phyloP scores from a whole-genome alignment of 2,329 filamentous ascomycete species.

The Mariannaea sp. region DNA sequence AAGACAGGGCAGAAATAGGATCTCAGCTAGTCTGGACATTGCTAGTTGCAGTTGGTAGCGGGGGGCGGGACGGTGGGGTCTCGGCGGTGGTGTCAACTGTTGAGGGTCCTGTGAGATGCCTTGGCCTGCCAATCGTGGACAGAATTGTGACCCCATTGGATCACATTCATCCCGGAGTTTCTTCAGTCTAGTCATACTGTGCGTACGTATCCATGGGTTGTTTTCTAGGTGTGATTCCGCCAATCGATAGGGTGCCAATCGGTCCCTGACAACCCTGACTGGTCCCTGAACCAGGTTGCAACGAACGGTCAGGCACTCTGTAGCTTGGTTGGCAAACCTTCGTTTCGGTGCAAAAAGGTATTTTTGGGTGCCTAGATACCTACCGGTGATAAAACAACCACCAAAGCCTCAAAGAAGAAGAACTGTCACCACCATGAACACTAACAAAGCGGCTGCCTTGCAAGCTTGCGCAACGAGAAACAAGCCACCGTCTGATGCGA shows the following conservation, averaged over 20 bases:
- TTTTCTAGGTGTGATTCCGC: not conserved
- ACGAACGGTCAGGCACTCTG: not conserved
- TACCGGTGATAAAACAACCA: not conserved
- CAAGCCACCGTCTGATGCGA: slow-evolving; percentile 33
- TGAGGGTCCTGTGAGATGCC: slow-evolving; percentile 9
- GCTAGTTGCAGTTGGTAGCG: slow-evolving; percentile 31
- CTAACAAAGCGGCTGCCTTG: not conserved
- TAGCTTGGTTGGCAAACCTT: too few relatives aligned
- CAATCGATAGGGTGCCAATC: not conserved
- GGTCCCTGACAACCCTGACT: not conserved
- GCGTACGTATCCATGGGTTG: too few relatives aligned
- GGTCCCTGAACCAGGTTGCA: slow-evolving; percentile 10
- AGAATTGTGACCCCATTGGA: slow-evolving; percentile 11
- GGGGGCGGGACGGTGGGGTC: slow-evolving; percentile 38
- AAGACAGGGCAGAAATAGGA: not conserved
- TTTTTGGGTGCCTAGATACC: too few relatives aligned
- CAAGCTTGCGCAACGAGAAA: slow-evolving; percentile 26
- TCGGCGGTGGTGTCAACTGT: slow-evolving; percentile 11
- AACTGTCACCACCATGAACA: too few relatives aligned
- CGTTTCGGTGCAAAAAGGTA: too few relatives aligned
- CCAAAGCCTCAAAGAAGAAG: too few relatives aligned
- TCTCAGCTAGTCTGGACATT: slow-evolving; percentile 1
- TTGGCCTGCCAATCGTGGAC: slow-evolving; percentile 12
- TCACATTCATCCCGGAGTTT: not conserved
- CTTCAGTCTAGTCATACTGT: too few relatives aligned